Evolutionary conservation across 768 basidiomycete genomes (phyloP), one percentile per base, ranked within the genome.

Genomic region (Termitomyces sp.): DNA sequence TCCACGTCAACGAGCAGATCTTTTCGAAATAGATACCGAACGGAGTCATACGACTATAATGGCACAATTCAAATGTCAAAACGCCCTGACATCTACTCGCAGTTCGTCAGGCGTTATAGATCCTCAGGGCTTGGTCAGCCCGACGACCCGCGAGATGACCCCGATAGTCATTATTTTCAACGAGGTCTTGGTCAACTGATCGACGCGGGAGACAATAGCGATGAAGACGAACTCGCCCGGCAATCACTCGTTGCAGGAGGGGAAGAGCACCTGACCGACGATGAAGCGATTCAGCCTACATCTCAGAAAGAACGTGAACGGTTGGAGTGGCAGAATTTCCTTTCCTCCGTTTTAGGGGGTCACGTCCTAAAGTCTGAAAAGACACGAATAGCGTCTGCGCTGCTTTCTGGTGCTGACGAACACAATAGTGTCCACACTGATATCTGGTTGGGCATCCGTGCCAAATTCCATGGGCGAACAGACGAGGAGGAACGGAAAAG

Each of bases 291-390:
- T 55, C 81, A 87, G 60, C 87, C 90, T 28, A 83, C 85, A 45
- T 88, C 90, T 2, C 78, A 81, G 57, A 86, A 91, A 67, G 90
- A 94, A 69, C 81, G 84, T 63, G 91, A 94, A 67, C 81, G 96
- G 32, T 74, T 96, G 52, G 95, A 97, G 74, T 98, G 97, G 97
- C 94, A 96, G 74, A 90, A 90, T 18, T 90, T 98, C 87, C 85
- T 98, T 36, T 86, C 92, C 13, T 96, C 95, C 35, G 96, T 98
- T 28, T 81, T 99, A 50, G 86, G 86, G 35, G 96, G 97, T 11
- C 96, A 98, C 68, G 94, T 99, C 12, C 84, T 99, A 65, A 93
- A 90, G 71, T 91, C 93, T 0, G 97, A 98, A 77, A 97, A 94
- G 76, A 91, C 91, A 28, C 86, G 97, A 59, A 95, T 98, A 62